Percentiles rank a stretch among this genome's conserved stretches.
phyloP scores from a whole-genome alignment of 2,329 filamentous ascomycete species.

The Grosmannia huntii region DNA sequence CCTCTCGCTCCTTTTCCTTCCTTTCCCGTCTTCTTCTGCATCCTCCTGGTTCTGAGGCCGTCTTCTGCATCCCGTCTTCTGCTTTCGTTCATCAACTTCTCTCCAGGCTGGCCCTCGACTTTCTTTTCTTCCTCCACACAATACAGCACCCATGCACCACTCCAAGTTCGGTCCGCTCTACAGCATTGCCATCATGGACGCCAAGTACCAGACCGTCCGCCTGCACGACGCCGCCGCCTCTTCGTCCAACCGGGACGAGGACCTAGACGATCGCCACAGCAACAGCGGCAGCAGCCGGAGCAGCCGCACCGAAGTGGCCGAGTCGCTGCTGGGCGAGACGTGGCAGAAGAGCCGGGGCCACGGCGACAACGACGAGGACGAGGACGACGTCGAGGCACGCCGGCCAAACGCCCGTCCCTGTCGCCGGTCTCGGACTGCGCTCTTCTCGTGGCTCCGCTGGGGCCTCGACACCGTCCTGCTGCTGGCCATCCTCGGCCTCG shows the following conservation, averaged over 20 bases:
- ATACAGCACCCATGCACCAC: background rate
- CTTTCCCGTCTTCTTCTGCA: background rate
- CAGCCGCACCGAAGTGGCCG: conserved; percentile 24
- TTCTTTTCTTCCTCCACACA: background rate
- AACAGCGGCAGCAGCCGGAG: conserved; percentile 16
- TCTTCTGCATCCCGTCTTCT: background rate
- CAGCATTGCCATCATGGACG: conserved; percentile 4
- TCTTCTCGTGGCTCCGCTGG: conserved; percentile 22
- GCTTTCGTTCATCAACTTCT: background rate
- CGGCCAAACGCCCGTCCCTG: conserved; percentile 3
- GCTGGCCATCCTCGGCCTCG: conserved; percentile 23
- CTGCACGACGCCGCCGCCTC: background rate
- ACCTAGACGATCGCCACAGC: conserved; percentile 21
- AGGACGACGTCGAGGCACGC: background rate
- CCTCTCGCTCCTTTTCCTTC: background rate
- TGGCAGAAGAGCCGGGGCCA: conserved; percentile 18
- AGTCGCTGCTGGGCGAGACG: conserved; percentile 26
- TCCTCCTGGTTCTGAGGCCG: background rate
- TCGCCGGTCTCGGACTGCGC: conserved; percentile 18
- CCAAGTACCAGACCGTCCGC: conserved; percentile 9
- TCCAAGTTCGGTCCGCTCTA: background rate
- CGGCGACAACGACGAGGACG: conserved; percentile 4
- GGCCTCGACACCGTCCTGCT: conserved; percentile 25
- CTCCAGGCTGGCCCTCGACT: conserved; percentile 4
- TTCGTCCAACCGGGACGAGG: conserved; percentile 10